A percentile compares a stretch with the other conserved stretches of the same genome.
Evolutionary conservation across 1,139 yeast genomes (phyloP).

Genomic region (Hansenula anomala): DNA sequence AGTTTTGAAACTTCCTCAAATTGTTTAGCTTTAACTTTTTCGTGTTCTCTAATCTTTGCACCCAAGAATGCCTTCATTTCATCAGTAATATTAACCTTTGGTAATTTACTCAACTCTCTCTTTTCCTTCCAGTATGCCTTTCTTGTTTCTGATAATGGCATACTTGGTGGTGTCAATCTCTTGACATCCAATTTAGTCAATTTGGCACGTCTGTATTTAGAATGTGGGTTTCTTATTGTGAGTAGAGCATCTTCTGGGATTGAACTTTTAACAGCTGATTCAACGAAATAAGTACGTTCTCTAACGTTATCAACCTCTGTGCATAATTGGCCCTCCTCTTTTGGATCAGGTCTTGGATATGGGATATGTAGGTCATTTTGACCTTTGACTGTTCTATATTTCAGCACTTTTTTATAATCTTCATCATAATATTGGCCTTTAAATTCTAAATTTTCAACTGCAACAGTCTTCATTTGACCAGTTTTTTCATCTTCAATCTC

Average conservation of each 20-base stretch:
- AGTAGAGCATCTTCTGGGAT: constrained; percentile 62
- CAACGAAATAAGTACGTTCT: constrained; percentile 73
- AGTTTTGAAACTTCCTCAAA: constrained; percentile 10
- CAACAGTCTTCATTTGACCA: constrained; percentile 59
- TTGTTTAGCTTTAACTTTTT: constrained; percentile 28
- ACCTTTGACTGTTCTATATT: constrained; percentile 72
- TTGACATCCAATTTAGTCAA: constrained; percentile 60
- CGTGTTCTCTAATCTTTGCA: constrained; percentile 53
- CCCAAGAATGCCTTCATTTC: constrained; percentile 74
- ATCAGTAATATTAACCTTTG: constrained; percentile 48
- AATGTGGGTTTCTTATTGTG: constrained; percentile 67
- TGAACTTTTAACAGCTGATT: constrained; percentile 61
- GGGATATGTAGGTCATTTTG: constrained; percentile 66
- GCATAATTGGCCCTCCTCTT: constrained; percentile 54
- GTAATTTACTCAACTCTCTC: constrained; percentile 40
- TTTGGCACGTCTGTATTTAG: constrained; percentile 48
- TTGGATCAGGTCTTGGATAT: constrained; percentile 80
- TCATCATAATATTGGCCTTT: constrained; percentile 70
- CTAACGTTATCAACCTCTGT: constrained; percentile 59
- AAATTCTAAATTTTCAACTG: constrained; percentile 68
- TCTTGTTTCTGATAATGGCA: constrained; percentile 72
- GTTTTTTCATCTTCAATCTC: constrained; percentile 62
- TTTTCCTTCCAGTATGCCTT: constrained; percentile 48
- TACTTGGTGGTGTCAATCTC: constrained; percentile 61
- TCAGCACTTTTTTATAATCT: constrained; percentile 69